Base-by-base conservation (phyloP, 257 asterid species). In the Nicotiana undulata region DNA sequence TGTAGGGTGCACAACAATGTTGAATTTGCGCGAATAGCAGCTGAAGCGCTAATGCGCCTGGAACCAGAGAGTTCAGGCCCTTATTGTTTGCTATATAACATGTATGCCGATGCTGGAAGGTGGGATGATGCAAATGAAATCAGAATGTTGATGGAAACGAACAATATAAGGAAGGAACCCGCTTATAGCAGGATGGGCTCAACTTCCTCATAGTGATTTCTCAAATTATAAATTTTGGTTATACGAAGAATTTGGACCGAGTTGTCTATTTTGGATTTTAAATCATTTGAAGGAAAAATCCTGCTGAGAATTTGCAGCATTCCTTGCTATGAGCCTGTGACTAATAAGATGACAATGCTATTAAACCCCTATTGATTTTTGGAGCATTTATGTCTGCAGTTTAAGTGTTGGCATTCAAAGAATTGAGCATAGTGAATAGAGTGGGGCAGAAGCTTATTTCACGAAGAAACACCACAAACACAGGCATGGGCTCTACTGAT, bases 41-140 rank as follows among this genome's bases (percentile, higher is more conserved):
- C 91, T 51, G 96, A 93, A 78, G 96, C 88, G 29, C 85, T 94
- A 65, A 88, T 92, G 91, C 84, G 49, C 82, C 88, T 93, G 22
- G 97, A 93, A 72, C 98, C 98, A 0, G 91, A 92, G 81, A 92
- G 89, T 86, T 92, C 98, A 0, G 94, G 97, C 17, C 94, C 95
- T 22, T 94, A 94, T 72, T 84, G 90, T 16, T 77, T 89, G 86
- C 85, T 93, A 1, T 90, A 89, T 77, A 92, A 90, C 86, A 89
- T 92, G 93, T 93, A 88, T 88, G 92, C 82, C 17, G 92, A 94
- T 81, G 87, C 84, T 51, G 97, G 89, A 63, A 89, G 90, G 85
- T 93, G 97, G 97, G 90, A 86, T 31, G 96, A 93, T 83, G 97
- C 97, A 2, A 93, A 89, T 83, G 89, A 85, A 60, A 88, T 93